Evolutionary conservation across 2,329 filamentous ascomycete species (phyloP).

Genomic region (Elsinoe fawcettii): DNA sequence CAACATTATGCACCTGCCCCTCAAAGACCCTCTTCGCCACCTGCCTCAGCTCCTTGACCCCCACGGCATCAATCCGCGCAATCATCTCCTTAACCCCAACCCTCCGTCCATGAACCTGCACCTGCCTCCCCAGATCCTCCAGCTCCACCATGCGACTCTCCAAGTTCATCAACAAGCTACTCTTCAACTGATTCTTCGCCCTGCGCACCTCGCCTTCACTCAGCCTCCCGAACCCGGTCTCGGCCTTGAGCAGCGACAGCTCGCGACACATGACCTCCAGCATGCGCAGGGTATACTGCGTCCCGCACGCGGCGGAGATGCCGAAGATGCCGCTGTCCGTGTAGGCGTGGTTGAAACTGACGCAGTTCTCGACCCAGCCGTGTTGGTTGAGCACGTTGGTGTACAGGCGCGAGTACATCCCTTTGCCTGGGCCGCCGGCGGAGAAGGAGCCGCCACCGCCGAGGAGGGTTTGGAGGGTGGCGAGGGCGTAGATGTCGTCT

Average conservation of each 20-base stretch:
- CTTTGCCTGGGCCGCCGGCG: conserved; percentile 92
- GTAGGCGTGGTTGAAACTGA: conserved; percentile 96
- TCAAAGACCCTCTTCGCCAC: conserved; percentile 74
- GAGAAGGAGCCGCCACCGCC: conserved; percentile 95
- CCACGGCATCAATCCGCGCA: conserved; percentile 71
- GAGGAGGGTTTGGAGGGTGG: conserved; percentile 88
- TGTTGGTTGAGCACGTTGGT: conserved; percentile 97
- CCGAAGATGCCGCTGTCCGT: conserved; percentile 93
- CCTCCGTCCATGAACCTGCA: conserved; percentile 93
- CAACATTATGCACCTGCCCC: conserved; percentile 66
- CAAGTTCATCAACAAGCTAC: conserved; percentile 89
- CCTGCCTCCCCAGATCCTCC: conserved; percentile 87
- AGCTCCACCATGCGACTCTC: conserved; percentile 96
- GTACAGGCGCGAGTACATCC: conserved; percentile 97
- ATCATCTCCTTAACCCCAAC: conserved; percentile 93
- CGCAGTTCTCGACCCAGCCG: conserved; percentile 92
- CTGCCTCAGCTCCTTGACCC: conserved; percentile 68
- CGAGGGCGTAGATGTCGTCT: conserved; percentile 90
- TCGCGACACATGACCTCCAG: conserved; percentile 90
- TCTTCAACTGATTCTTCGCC: conserved; percentile 94
- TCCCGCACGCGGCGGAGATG: conserved; percentile 78
- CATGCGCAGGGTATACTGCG: conserved; percentile 70
- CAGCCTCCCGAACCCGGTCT: conserved; percentile 65
- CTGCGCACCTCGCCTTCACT: conserved; percentile 72
- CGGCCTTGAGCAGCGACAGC: conserved; percentile 85